A percentile compares a stretch with the other conserved stretches of the same genome.
Evolutionary conservation across 768 basidiomycete species (phyloP).

Genomic region (Suillus bovinus): DNA sequence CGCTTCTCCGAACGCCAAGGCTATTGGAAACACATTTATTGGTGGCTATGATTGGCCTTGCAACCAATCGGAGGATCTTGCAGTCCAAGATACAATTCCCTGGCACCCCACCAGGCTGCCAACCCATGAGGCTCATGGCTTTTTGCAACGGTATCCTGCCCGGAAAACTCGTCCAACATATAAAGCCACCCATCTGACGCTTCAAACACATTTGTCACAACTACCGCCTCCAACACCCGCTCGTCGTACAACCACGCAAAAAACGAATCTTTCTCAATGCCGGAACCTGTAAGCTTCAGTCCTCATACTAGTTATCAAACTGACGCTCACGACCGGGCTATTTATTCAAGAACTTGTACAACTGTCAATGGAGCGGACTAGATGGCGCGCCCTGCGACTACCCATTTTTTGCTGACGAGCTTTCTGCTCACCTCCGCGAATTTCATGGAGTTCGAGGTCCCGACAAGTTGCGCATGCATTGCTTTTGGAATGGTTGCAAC

Average conservation of each 20-base stretch:
- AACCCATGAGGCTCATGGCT: background rate
- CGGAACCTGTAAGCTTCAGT: background rate
- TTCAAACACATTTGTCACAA: background rate
- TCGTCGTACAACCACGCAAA: background rate
- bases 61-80: background rate
- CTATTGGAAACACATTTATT: background rate
- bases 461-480: conserved; percentile 14
- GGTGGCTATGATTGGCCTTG: background rate
- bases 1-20: background rate
- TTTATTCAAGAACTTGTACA: no score
- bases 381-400: background rate
- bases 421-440: conserved; percentile 26
- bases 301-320: background rate
- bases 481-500: conserved; percentile 22
- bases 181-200: background rate
- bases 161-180: background rate
- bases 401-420: background rate
- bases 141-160: background rate
- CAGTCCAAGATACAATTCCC: background rate
- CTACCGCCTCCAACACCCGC: background rate
- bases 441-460: conserved; percentile 20
- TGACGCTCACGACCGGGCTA: background rate
- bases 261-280: background rate
- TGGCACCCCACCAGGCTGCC: background rate
- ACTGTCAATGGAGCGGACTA: background rate